These are phyloP conservation scores for Pisolithus sp. DNA, from an alignment of 768 basidiomycete genomes.

Conservation along the genomic window DNA sequence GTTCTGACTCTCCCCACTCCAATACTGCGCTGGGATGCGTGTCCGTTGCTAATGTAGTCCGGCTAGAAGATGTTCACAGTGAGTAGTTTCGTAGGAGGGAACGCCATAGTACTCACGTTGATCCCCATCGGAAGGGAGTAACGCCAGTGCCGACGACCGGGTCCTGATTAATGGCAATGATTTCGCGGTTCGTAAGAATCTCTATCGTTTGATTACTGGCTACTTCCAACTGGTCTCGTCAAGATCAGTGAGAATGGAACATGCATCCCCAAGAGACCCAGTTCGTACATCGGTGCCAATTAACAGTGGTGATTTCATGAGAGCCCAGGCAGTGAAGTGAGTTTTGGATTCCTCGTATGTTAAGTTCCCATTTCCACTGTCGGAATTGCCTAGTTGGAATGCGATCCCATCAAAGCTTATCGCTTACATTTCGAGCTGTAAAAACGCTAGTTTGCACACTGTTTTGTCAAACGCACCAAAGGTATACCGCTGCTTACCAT, in stretches of 20 bases:
- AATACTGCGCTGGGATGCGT: conserved; percentile 61
- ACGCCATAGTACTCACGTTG: conserved; percentile 37
- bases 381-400: not conserved
- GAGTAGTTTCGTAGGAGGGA: not conserved
- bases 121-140: conserved; percentile 66
- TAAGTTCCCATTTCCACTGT: conserved; percentile 56
- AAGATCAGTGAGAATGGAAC: not conserved
- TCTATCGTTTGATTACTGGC: conserved; percentile 46
- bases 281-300: conserved; percentile 50
- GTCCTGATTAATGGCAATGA: conserved; percentile 66
- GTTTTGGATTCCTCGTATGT: conserved; percentile 59
- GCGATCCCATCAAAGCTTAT: not conserved
- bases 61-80: conserved; percentile 16
- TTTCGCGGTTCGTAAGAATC: conserved; percentile 57
- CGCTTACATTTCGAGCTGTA: conserved; percentile 50
- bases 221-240: conserved; percentile 36
- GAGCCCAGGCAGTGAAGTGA: conserved; percentile 68
- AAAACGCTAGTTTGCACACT: not conserved
- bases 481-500: conserved; percentile 38
- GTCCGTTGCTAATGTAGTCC: conserved; percentile 32
- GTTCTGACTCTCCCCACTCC: conserved; percentile 61
- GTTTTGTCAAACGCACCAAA: not conserved
- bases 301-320: conserved; percentile 64
- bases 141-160: conserved; percentile 53
- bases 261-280: conserved; percentile 7